Conservation (phyloP, 148 eudicot species). For the Vaccinium darrowii region DNA sequence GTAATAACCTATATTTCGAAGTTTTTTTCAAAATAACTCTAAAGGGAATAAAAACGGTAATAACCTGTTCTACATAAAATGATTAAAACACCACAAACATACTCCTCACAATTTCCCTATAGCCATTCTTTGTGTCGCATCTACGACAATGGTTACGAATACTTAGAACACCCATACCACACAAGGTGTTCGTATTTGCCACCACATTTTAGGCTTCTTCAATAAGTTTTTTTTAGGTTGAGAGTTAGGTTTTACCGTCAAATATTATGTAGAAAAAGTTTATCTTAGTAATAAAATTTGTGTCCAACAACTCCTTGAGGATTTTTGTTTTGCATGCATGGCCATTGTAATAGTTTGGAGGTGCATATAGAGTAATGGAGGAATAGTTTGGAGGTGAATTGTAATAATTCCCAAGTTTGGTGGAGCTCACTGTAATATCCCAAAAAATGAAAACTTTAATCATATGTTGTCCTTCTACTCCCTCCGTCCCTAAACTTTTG, state of each 20-base stretch:
- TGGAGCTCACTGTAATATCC: background rate
- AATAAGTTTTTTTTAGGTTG: background rate
- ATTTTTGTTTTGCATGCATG: background rate
- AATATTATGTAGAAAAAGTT: background rate
- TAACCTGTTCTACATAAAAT: background rate
- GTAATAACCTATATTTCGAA: too few relatives aligned
- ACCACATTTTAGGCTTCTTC: background rate
- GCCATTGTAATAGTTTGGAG: background rate
- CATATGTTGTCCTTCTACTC: too few relatives aligned
- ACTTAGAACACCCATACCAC: background rate
- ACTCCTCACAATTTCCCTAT: background rate
- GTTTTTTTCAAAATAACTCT: background rate
- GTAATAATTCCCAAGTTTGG: background rate
- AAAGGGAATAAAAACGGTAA: background rate
- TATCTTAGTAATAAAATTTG: background rate
- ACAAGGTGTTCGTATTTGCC: background rate
- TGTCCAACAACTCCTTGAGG: background rate
- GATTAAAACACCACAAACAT: background rate
- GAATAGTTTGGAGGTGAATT: background rate
- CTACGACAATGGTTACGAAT: background rate
- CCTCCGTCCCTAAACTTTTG: too few relatives aligned
- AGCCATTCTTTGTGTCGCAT: background rate
- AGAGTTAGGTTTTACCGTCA: background rate
- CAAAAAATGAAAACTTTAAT: background rate
- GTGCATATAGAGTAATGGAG: too few relatives aligned